Evolutionary conservation across 495 filamentous ascomycete species (phyloP), one percentile per base, ranked within the genome.

Genomic region (Talaromyces trachyspermus): DNA sequence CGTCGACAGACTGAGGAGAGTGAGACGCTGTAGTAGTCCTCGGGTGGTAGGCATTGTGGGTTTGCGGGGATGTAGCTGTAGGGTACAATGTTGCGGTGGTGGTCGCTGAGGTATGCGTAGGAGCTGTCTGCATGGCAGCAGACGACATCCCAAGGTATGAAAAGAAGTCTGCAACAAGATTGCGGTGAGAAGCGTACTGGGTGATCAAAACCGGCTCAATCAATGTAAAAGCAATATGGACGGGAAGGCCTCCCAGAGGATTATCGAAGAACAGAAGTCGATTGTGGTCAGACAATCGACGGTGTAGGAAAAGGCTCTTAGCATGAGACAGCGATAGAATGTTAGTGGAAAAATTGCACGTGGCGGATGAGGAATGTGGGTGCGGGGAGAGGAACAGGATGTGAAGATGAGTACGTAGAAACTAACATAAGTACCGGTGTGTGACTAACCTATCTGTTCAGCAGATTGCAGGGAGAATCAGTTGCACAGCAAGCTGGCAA

Each of bases 171-270:
- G 24, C 12, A 42, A 49, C 43, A 47, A 54, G 48, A 42, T 46
- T 48, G 25, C 24, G 40, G 14, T 22, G 40, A 37, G 43, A 35
- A n/a, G n/a, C n/a, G n/a, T n/a, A 37, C 22, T 4, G 15, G n/a
- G 12, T 7, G 19, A 37, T 8, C 12, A 36, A 46, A 32, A 46
- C 30, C 23, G 25, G 42, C 22, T 43, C 47, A 35, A 37, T 49
- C 33, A 45, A 53, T 44, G 46, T 27, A 45, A 47, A 41, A 50
- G 46, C 43, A 54, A 59, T 54, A 42, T 49, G 55, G 49, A 50
- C 53, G 57, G 50, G 52, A 51, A 39, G 41, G 45, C 54, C 50
- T 55, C 49, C 52, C 42, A 51, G 50, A 48, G 49, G 46, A 26
- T 42, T 24, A 27, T 42, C 25, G 39, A 22, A 38, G 35, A 38